These are phyloP conservation scores for Rhynchosporium agropyri DNA, from an alignment of 2,329 filamentous ascomycete genomes.

Conservation along the genomic window DNA sequence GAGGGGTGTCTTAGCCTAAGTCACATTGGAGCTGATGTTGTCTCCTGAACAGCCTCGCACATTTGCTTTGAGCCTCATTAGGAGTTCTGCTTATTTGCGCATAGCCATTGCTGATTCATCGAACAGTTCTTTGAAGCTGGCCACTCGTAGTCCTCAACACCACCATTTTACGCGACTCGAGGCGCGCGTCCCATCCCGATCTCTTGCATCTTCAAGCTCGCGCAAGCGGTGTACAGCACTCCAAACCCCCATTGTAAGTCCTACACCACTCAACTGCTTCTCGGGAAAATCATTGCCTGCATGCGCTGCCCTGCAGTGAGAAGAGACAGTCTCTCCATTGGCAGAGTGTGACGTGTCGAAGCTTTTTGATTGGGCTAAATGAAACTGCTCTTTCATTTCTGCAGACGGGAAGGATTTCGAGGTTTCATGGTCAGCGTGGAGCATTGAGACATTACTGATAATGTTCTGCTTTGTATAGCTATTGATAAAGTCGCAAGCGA, in stretches of 20 bases:
- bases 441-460: constrained; percentile 25
- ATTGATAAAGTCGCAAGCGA: constrained; percentile 8
- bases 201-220: constrained; percentile 1
- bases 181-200: constrained; percentile 8
- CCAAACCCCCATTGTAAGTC: constrained; percentile 27
- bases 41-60: constrained; percentile 2
- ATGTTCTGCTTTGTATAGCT: constrained; percentile 17
- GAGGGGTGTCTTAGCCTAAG: constrained; percentile 3
- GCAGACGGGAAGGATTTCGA: constrained; percentile 18
- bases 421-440: constrained; percentile 16
- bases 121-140: not conserved
- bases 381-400: constrained; percentile 24
- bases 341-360: constrained; percentile 36
- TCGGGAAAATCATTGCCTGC: constrained; percentile 20
- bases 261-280: constrained; percentile 22
- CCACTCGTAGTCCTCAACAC: not conserved
- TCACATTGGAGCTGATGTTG: not conserved
- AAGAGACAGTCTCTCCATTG: constrained; percentile 17
- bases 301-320: constrained; percentile 20
- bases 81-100: not conserved
- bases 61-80: not conserved
- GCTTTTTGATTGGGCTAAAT: constrained; percentile 24
- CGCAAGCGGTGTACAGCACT: constrained; percentile 28
- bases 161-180: constrained; percentile 10
- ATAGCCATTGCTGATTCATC: not conserved